These are phyloP conservation scores for Rhodotorula sp. DNA, from an alignment of 1,284 basidiomycete species.

Conservation along the genomic window DNA sequence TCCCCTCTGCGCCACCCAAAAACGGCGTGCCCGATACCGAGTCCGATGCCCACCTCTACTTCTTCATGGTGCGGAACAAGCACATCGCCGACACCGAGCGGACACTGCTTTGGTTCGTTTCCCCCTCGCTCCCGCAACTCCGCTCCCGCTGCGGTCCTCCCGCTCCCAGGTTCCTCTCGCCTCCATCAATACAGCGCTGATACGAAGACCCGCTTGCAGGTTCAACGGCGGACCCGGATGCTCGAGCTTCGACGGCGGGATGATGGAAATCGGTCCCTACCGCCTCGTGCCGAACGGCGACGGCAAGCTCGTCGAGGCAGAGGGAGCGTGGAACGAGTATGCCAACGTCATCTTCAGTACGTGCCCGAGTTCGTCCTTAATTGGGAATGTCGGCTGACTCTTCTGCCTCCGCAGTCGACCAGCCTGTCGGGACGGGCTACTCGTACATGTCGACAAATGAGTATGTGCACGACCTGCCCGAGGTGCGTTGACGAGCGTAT, in stretches of 20 bases:
- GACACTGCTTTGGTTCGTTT: constrained; percentile 80
- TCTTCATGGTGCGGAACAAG: constrained; percentile 84
- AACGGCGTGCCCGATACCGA: constrained; percentile 31
- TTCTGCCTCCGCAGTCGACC: constrained; percentile 66
- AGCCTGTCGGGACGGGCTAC: constrained; percentile 93
- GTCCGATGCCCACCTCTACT: constrained; percentile 75
- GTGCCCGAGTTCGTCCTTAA: constrained; percentile 42
- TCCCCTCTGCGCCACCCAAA: constrained; percentile 40
- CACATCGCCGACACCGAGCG: constrained; percentile 81
- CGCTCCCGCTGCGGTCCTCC: background rate
- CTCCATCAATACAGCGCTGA: background rate
- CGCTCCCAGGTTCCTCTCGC: background rate
- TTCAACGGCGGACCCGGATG: constrained; percentile 84
- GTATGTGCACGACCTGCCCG: constrained; percentile 73
- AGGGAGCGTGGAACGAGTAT: constrained; percentile 98
- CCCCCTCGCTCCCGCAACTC: background rate
- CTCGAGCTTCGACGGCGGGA: constrained; percentile 86
- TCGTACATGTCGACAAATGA: constrained; percentile 82
- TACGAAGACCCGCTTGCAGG: background rate
- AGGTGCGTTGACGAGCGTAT: constrained; percentile 54
- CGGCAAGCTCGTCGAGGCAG: constrained; percentile 69
- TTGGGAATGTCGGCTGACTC: background rate
- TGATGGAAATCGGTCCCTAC: constrained; percentile 98
- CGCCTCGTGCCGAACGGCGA: constrained; percentile 59
- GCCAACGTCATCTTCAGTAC: constrained; percentile 89